Conservation (phyloP, 139 green algal species). For the Klebsormidium nitens region DNA sequence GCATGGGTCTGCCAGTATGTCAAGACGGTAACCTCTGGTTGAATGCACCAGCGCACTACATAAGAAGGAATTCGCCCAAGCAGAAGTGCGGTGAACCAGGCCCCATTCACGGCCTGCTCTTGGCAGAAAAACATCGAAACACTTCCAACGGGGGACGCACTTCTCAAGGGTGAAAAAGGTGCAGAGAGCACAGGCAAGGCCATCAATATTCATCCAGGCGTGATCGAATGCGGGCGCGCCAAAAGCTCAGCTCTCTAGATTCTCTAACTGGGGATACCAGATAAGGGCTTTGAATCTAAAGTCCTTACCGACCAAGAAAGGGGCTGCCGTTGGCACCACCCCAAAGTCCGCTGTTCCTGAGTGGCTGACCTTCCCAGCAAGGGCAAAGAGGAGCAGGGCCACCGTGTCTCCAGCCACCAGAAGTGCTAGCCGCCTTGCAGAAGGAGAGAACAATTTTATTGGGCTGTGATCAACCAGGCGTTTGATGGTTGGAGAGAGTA, state of each 20-base stretch:
- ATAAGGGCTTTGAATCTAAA: background rate
- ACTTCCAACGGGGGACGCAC: background rate
- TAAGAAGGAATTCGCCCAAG: too few species aligned
- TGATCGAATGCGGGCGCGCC: background rate
- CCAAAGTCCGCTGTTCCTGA: conserved; percentile 21
- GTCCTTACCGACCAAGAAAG: conserved; percentile 30
- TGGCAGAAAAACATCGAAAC: too few species aligned
- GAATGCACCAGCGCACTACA: too few species aligned
- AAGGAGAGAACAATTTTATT: conserved; percentile 10
- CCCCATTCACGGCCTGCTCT: too few species aligned
- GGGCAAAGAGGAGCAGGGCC: conserved; percentile 21
- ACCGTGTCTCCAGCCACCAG: conserved; percentile 21
- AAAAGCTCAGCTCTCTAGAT: too few species aligned
- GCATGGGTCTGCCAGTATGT: too few species aligned
- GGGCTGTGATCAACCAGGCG: too few species aligned
- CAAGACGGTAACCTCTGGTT: too few species aligned
- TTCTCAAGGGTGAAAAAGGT: background rate
- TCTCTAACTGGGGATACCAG: too few species aligned
- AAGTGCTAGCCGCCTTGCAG: conserved; percentile 7
- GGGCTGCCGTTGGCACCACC: conserved; percentile 18
- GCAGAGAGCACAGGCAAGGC: background rate
- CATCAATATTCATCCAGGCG: background rate
- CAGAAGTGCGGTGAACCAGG: too few species aligned
- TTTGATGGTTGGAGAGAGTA: too few species aligned
- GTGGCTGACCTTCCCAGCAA: conserved; percentile 24